Evolutionary conservation across 140 eudicot species (phyloP).

Genomic region (Stevia rebaudiana): DNA sequence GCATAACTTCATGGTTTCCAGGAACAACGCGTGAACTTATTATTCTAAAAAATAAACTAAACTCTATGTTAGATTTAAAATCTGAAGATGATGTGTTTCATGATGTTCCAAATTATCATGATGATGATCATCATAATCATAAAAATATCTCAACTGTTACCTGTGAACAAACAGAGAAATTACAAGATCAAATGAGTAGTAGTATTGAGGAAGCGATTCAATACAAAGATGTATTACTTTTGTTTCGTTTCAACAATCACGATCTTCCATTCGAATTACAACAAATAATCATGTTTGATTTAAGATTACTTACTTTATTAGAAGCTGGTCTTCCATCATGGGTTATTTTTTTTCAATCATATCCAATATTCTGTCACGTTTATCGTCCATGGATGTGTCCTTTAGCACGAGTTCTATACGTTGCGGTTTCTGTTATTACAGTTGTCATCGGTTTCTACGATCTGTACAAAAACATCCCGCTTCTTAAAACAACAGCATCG

Average conservation of each 20-base stretch:
- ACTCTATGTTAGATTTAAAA: conserved; percentile 46
- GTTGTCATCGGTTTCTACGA: conserved; percentile 90
- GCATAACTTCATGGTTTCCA: conserved; percentile 72
- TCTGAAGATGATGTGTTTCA: conserved; percentile 59
- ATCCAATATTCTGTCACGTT: conserved; percentile 76
- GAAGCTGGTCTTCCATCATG: conserved; percentile 97
- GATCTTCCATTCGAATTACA: conserved; percentile 72
- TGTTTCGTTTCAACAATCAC: conserved; percentile 68
- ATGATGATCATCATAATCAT: conserved; percentile 20
- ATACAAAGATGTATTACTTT: conserved; percentile 57
- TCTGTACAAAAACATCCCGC: conserved; percentile 80
- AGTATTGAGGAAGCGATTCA: conserved; percentile 33
- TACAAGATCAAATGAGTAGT: conserved; percentile 5
- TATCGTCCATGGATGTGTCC: conserved; percentile 99
- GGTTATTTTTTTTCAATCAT: conserved; percentile 88
- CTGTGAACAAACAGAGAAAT: conserved; percentile 26
- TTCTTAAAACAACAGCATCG: conserved; percentile 77
- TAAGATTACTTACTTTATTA: conserved; percentile 71
- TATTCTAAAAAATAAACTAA: conserved; percentile 47
- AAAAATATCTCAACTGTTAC: conserved; percentile 23
- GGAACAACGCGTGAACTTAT: conserved; percentile 55
- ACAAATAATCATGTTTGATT: conserved; percentile 47
- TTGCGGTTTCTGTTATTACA: conserved; percentile 62
- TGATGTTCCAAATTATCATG: conserved; percentile 40
- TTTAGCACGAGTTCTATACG: conserved; percentile 68